phyloP scores from a whole-genome alignment of 2,329 filamentous ascomycete genomes.

The Colletotrichum somersetense region DNA sequence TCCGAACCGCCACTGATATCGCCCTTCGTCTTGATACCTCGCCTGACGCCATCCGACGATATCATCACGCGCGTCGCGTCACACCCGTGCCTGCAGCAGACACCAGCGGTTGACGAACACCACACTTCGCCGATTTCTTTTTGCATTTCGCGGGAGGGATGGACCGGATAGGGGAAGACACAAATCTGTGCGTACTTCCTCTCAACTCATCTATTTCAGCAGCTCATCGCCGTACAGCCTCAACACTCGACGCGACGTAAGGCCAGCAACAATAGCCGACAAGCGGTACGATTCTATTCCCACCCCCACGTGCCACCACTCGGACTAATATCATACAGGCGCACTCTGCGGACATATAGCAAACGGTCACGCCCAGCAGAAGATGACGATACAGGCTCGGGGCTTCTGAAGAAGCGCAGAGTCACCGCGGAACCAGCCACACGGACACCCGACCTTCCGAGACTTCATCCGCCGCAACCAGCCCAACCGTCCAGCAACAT shows the following conservation, averaged over 20 bases:
- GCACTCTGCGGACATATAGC: slow-evolving; percentile 55
- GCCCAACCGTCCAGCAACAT: slow-evolving; percentile 33
- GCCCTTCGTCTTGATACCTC: background rate
- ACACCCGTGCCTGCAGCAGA: background rate
- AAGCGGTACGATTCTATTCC: slow-evolving; percentile 25
- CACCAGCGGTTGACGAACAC: background rate
- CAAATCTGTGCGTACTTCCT: background rate
- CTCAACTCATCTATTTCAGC: too few species aligned
- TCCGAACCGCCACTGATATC: background rate
- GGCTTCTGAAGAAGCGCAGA: slow-evolving; percentile 39
- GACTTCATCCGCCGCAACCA: background rate
- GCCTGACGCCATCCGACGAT: background rate
- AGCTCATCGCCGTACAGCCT: slow-evolving; percentile 1
- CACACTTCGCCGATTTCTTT: background rate
- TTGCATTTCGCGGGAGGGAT: slow-evolving; percentile 4
- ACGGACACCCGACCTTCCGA: slow-evolving; percentile 11
- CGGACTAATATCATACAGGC: background rate
- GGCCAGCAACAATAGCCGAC: slow-evolving; percentile 14
- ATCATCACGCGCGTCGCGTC: slow-evolving; percentile 19
- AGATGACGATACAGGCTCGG: background rate
- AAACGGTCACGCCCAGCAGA: slow-evolving; percentile 46
- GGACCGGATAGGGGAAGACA: background rate
- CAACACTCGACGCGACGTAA: background rate
- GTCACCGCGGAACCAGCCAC: slow-evolving; percentile 42
- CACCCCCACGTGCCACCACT: background rate